Conservation (phyloP, 2,329 filamentous ascomycete species). For the Hypoxylon rubiginosum region DNA sequence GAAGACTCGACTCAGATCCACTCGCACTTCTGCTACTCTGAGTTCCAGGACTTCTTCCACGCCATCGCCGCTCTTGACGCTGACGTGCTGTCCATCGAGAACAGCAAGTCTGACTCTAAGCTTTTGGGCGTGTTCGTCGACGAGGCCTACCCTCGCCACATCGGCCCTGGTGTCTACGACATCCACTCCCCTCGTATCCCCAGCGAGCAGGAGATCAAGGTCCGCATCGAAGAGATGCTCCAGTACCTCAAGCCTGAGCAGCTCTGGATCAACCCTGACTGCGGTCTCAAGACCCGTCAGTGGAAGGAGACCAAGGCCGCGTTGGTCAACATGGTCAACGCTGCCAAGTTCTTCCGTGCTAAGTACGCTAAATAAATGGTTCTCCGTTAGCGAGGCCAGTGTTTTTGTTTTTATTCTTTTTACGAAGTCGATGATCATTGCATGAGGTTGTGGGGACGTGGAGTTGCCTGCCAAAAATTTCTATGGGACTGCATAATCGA, state of each 20-base stretch:
- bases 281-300: conserved; percentile 98
- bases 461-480: conserved; percentile 48
- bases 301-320: conserved; percentile 99
- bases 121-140: conserved; percentile 98
- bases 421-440: conserved; percentile 34
- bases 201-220: conserved; percentile 97
- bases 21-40: conserved; percentile 99
- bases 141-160: conserved; percentile 96
- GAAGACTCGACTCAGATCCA: conserved; percentile 98
- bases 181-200: conserved; percentile 99
- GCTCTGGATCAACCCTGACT: conserved; percentile 99
- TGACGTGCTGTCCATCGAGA: conserved; percentile 99
- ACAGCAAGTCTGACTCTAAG: conserved; percentile 99
- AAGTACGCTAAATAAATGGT: conserved; percentile 78
- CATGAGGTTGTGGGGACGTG: conserved; percentile 42
- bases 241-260: conserved; percentile 97
- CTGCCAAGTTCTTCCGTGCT: conserved; percentile 94
- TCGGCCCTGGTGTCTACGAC: conserved; percentile 99
- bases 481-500: conserved; percentile 60
- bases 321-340: conserved; percentile 96
- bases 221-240: conserved; percentile 98
- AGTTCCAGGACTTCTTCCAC: conserved; percentile 99
- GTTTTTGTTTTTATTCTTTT: conserved; percentile 28
- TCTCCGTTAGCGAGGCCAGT: conserved; percentile 17
- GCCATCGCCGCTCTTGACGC: conserved; percentile 98